Percentiles rank a stretch among this genome's conserved stretches.
These are phyloP conservation scores for Nitzschia sp. DNA, from an alignment of 108 stramenopile species.

Conservation along the genomic window DNA sequence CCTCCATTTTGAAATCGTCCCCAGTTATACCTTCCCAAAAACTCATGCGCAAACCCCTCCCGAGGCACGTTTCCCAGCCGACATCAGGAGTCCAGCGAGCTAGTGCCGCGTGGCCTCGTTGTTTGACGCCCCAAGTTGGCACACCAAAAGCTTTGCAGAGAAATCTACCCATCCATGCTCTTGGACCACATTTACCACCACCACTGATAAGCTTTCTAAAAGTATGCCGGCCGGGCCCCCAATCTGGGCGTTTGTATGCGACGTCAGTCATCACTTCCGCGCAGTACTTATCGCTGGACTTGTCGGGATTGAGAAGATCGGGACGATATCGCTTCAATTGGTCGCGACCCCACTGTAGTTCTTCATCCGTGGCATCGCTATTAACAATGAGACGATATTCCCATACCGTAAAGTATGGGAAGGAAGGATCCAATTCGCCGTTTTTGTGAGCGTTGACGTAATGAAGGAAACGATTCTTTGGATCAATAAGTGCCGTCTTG, in stretches of 20 bases:
- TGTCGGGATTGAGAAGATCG: constrained; percentile 16
- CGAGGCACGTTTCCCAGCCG: constrained; percentile 34
- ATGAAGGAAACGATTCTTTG: constrained; percentile 44
- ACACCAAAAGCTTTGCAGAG: constrained; percentile 43
- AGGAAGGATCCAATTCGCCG: constrained; percentile 51
- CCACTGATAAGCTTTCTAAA: constrained; percentile 39
- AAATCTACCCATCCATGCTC: constrained; percentile 49
- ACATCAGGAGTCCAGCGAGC: constrained; percentile 36
- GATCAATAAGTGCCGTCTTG: constrained; percentile 36
- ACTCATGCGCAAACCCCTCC: constrained; percentile 6
- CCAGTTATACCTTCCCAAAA: constrained; percentile 19
- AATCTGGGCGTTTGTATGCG: constrained; percentile 18
- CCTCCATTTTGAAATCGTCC: constrained; percentile 19
- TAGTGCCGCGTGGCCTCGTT: constrained; percentile 29
- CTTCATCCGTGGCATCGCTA: constrained; percentile 41
- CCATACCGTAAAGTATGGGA: constrained; percentile 37
- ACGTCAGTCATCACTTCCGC: constrained; percentile 39
- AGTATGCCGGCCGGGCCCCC: constrained; percentile 20
- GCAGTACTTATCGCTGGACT: constrained; percentile 32
- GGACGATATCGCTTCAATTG: constrained; percentile 46
- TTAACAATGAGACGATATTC: constrained; percentile 47
- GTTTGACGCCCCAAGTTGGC: constrained; percentile 51
- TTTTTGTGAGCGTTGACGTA: constrained; percentile 42
- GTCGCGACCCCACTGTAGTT: constrained; percentile 51
- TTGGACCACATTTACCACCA: constrained; percentile 38